Evolutionary conservation across 257 asterid species (phyloP), one percentile per base, ranked within the genome.

Genomic region (Ilex aquifolium): DNA sequence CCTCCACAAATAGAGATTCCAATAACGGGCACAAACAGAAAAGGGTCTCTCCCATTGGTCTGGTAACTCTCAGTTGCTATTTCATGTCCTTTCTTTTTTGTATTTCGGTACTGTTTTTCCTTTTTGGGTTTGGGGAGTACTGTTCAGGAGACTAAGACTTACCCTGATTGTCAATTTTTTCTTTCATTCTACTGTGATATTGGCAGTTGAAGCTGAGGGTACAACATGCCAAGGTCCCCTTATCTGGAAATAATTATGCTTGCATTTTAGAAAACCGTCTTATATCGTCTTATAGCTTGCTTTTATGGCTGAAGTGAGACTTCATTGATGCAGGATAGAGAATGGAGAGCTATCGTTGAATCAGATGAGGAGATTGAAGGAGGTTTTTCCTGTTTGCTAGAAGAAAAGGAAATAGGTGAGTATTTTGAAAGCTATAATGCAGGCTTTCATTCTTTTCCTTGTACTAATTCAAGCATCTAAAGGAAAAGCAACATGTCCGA

Each of bases 11-110:
- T 56, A 36, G 71, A 76, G 73, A 15, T 62, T 64, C 49, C 36
- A 31, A 40, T 65, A 64, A 57, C 76, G 75, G 66, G 65, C 74
- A 62, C 72, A 82, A 59, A 74, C 67, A 64, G 74, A 70, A 73
- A 63, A 78, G 68, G 56, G 69, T 59, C 61, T 61, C 72, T 21
- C 69, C 79, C 2, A 52, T 64, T 76, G 76, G 68, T 59, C 67
- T 56, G 95, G 95, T 85, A 78, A 61, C 66, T 72, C 57, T 27
- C 44, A 56, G 36, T 61, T 65, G 59, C 70, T 67, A 15, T 65
- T 30, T 31, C 56, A 55, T 60, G 58, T 74, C 50, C 69, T 67
- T 48, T 55, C 32, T 57, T 66, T 65, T 60, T 8, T 4, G 31
- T 6, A 39, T 21, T 67, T 13, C 13, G 17, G n/a, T 51, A 44